These are phyloP conservation scores for Xylaria sp. DNA, from an alignment of 2,329 filamentous ascomycete species.

Conservation along the genomic window DNA sequence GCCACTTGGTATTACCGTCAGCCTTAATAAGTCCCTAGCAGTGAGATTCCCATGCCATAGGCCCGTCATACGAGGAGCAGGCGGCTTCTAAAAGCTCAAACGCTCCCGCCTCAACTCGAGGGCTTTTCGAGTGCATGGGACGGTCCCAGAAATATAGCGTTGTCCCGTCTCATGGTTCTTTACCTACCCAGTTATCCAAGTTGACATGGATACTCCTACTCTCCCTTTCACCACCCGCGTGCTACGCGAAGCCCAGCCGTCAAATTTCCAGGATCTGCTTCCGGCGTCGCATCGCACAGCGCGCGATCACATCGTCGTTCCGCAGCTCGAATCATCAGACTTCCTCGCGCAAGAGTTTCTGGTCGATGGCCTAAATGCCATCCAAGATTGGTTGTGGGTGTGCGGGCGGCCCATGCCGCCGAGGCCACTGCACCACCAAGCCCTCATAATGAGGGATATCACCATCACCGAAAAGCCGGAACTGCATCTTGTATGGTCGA, in stretches of 20 bases:
- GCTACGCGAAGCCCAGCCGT: conserved; percentile 1
- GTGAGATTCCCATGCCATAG: not conserved
- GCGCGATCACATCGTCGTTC: conserved; percentile 35
- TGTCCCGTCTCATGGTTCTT: not conserved
- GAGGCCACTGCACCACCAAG: conserved; percentile 43
- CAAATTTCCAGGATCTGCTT: conserved; percentile 26
- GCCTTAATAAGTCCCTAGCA: not conserved
- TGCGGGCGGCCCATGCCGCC: conserved; percentile 42
- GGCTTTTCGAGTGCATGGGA: not conserved
- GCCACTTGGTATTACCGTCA: not conserved
- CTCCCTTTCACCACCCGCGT: conserved; percentile 22
- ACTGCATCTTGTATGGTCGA: conserved; percentile 45
- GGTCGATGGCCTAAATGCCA: conserved; percentile 35
- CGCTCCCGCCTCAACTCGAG: not conserved
- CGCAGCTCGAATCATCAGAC: conserved; percentile 16
- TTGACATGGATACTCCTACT: conserved; percentile 8
- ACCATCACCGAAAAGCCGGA: conserved; percentile 42
- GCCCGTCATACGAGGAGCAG: not conserved
- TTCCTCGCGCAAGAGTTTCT: conserved; percentile 38
- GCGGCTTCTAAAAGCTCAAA: not conserved
- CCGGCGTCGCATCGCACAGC: conserved; percentile 37
- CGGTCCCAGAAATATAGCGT: not conserved
- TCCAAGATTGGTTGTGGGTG: conserved; percentile 38
- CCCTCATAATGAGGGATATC: conserved; percentile 38
- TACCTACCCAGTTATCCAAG: no score